Evolutionary conservation across 2,329 filamentous ascomycete genomes (phyloP).

Genomic region (Colletotrichum sp.): DNA sequence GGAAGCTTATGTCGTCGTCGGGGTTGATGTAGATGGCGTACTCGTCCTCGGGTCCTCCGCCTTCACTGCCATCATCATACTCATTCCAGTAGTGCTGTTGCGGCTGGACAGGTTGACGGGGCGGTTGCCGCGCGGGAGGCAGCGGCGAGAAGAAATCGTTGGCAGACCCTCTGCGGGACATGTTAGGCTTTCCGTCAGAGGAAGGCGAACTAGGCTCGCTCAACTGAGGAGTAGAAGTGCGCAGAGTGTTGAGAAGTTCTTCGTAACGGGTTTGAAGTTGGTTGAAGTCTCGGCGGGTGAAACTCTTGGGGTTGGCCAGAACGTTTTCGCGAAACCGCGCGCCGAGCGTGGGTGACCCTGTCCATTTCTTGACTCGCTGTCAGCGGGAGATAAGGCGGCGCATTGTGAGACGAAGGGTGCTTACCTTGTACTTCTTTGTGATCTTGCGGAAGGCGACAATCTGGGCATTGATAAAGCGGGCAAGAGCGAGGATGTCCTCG

Average conservation of each 20-base stretch:
- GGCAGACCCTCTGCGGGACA: constrained; percentile 21
- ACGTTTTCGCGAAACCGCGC: constrained; percentile 71
- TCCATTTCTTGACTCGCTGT: constrained; percentile 72
- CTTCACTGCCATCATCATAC: constrained; percentile 81
- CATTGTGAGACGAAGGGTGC: constrained; percentile 14
- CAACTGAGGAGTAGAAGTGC: constrained; percentile 46
- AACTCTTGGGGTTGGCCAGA: constrained; percentile 71
- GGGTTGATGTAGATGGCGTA: constrained; percentile 81
- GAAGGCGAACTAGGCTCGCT: constrained; percentile 46
- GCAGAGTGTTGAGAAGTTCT: constrained; percentile 53
- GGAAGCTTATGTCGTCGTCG: constrained; percentile 63
- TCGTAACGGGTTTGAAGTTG: constrained; percentile 56
- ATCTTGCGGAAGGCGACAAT: constrained; percentile 81
- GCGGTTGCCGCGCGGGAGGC: constrained; percentile 19
- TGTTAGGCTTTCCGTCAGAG: constrained; percentile 27
- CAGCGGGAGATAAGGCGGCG: constrained; percentile 3
- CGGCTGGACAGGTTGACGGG: constrained; percentile 28
- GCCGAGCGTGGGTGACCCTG: constrained; percentile 70
- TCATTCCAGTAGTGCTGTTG: constrained; percentile 78
- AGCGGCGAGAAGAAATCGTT: constrained; percentile 11
- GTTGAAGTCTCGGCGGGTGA: constrained; percentile 70
- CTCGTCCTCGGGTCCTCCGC: constrained; percentile 56
- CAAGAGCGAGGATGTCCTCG: constrained; percentile 73
- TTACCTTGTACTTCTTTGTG: constrained; percentile 81
- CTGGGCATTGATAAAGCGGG: constrained; percentile 77